A percentile compares a stretch with the other conserved stretches of the same genome.
Evolutionary conservation across 192 early-diverging fungal species (phyloP).

Genomic region (Blastocladiella britannica): DNA sequence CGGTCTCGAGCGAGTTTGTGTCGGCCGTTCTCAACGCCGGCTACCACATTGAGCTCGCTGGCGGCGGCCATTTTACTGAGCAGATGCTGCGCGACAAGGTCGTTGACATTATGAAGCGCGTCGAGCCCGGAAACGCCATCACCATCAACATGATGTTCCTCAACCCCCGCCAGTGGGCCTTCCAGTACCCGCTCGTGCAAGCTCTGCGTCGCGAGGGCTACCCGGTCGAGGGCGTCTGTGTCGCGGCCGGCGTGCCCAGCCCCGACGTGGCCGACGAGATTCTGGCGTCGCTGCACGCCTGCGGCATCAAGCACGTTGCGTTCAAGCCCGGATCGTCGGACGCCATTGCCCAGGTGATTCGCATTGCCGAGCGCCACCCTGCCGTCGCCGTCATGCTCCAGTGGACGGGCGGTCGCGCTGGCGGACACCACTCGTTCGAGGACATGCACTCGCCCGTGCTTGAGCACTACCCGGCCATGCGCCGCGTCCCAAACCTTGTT

Average conservation of each 20-base stretch:
- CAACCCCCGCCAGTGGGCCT: slow-evolving; percentile 75
- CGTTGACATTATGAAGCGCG: slow-evolving; percentile 42
- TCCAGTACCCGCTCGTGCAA: slow-evolving; percentile 63
- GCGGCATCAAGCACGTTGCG: slow-evolving; percentile 59
- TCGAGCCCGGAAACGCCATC: slow-evolving; percentile 63
- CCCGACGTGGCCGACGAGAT: slow-evolving; percentile 66
- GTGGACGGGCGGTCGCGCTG: slow-evolving; percentile 92
- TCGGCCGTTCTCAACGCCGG: slow-evolving; percentile 73
- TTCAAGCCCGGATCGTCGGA: slow-evolving; percentile 66
- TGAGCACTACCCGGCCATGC: slow-evolving; percentile 57
- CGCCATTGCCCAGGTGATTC: slow-evolving; percentile 60
- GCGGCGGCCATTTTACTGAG: slow-evolving; percentile 71
- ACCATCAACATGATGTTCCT: slow-evolving; percentile 82
- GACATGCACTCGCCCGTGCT: slow-evolving; percentile 84
- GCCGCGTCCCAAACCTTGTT: slow-evolving; percentile 54
- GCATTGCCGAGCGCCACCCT: slow-evolving; percentile 60
- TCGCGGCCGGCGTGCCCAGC: slow-evolving; percentile 81
- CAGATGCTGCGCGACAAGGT: slow-evolving; percentile 43
- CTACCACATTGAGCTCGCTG: slow-evolving; percentile 75
- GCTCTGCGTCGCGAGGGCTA: slow-evolving; percentile 61
- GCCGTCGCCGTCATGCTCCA: slow-evolving; percentile 75
- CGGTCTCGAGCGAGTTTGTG: slow-evolving; percentile 55
- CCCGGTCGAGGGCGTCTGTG: slow-evolving; percentile 75
- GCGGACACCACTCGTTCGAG: slow-evolving; percentile 92
- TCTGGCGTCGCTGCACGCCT: slow-evolving; percentile 41